Base-by-base conservation (phyloP, 2,329 filamentous ascomycete species). In the Gaeumannomyces sp. region DNA sequence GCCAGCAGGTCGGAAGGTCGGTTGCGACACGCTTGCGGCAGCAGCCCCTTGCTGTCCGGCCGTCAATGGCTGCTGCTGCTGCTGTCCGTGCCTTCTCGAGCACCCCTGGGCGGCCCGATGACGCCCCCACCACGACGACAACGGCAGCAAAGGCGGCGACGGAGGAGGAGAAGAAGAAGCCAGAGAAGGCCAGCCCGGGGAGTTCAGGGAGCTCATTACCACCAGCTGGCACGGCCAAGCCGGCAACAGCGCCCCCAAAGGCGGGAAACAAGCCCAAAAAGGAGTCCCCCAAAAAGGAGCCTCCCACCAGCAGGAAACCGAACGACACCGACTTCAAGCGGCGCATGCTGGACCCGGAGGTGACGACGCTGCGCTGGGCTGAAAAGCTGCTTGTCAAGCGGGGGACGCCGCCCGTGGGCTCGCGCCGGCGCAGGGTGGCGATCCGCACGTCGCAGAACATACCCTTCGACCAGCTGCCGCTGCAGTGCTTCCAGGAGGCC, bases 401-500 rank as follows among this genome's bases (percentile, higher is more conserved):
- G 69, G 89, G 91, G 64, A 83, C 87, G 59, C 82, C 85, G 67
- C 92, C 92, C 63, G 81, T 97, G 71, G 93, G 93, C 62, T 96
- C 93, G 60, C 88, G 93, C 71, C 87, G 93, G 81, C 89, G 93
- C 68, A 89, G 94, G 74, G 85, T 87, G 33, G 90, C 90, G 33
- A 76, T 93, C 67, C 86, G 83, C 72, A 85, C 80, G 71, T 84
- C 80, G 53, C 78, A 83, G 67, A 84, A 89, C 71, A 80, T 97
- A 62, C 92, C 93, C 31, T 97, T 99, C 74, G 92, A 97, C 80
- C 90, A 94, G 74, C 81, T 99, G 70, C 95, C 95, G 25, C 99
- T 96, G 79, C 94, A 98, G 83, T 95, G 92, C 78, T 99, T 98
- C 80, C 95, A 99, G 78, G 93, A 97, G 79, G 95, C 95, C 57